phyloP scores from a whole-genome alignment of 768 basidiomycete genomes.

The Mrakia hoshinonis region DNA sequence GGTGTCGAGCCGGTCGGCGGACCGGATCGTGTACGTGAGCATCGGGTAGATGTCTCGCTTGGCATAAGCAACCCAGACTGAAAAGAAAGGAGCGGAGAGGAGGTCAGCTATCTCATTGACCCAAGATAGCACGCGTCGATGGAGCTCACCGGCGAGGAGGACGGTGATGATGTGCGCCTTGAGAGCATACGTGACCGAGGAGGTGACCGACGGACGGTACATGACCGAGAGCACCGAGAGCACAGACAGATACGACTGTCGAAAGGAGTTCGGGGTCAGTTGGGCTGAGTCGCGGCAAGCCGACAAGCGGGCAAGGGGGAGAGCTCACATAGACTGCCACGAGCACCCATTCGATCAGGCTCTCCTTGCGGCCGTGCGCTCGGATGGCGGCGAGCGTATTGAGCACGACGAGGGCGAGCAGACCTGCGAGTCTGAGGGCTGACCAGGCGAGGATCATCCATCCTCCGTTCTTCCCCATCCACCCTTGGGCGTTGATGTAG shows the following conservation, averaged over 20 bases:
- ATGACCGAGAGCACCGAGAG: slow-evolving; percentile 15
- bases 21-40: slow-evolving; percentile 24
- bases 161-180: slow-evolving; percentile 23
- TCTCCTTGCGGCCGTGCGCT: slow-evolving; percentile 8
- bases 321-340: slow-evolving; percentile 13
- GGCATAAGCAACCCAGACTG: slow-evolving; percentile 19
- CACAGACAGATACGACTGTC: slow-evolving; percentile 1
- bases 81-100: not conserved
- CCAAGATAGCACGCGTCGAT: not conserved
- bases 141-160: slow-evolving; percentile 8
- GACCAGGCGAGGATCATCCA: slow-evolving; percentile 20
- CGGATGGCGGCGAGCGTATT: not conserved
- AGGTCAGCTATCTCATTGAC: not conserved
- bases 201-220: slow-evolving; percentile 9
- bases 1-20: slow-evolving; percentile 12
- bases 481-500: not conserved
- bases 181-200: slow-evolving; percentile 10
- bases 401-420: slow-evolving; percentile 8
- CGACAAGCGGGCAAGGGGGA: not conserved
- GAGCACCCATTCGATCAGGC: slow-evolving; percentile 8
- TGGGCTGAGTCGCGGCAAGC: not conserved
- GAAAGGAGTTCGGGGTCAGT: not conserved
- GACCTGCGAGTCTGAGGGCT: slow-evolving; percentile 3
- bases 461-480: slow-evolving; percentile 21
- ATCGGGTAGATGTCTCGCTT: slow-evolving; percentile 28